These are phyloP conservation scores for Saccharomycopsis crataegensis DNA, from an alignment of 1,139 yeast genomes.

Conservation along the genomic window DNA sequence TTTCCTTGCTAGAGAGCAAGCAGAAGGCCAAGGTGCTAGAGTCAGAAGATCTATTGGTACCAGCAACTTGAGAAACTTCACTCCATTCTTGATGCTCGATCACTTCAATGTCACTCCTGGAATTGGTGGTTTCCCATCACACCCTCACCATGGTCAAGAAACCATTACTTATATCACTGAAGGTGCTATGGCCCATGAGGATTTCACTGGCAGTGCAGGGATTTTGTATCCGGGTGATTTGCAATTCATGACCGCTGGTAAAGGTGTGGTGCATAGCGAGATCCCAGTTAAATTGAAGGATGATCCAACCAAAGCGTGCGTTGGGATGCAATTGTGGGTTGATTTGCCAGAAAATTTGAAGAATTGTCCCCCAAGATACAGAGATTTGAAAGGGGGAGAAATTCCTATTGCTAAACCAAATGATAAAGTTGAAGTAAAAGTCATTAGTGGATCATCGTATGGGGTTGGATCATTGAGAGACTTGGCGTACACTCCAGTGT, in stretches of 20 bases:
- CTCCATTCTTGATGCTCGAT: constrained; percentile 81
- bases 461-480: constrained; percentile 73
- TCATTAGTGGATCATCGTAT: constrained; percentile 70
- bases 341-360: constrained; percentile 71
- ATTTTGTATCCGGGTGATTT: constrained; percentile 76
- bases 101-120: constrained; percentile 59
- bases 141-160: constrained; percentile 90
- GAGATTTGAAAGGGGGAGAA: constrained; percentile 67
- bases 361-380: constrained; percentile 66
- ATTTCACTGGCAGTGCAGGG: constrained; percentile 80
- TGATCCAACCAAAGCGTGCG: constrained; percentile 33
- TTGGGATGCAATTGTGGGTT: constrained; percentile 88
- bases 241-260: constrained; percentile 94
- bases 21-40: constrained; percentile 83
- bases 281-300: constrained; percentile 68
- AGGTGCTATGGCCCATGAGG: constrained; percentile 86
- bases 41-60: constrained; percentile 82
- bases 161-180: constrained; percentile 69
- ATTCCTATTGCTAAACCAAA: constrained; percentile 64
- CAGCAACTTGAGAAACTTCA: constrained; percentile 56
- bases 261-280: constrained; percentile 80
- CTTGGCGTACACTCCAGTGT: constrained; percentile 78
- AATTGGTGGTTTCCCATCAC: constrained; percentile 83
- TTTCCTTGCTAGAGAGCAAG: constrained; percentile 62
- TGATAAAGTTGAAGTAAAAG: constrained; percentile 61